Evolutionary conservation across 352 stramenopile genomes (phyloP).

Genomic region (Pythium pectinolyticum): DNA sequence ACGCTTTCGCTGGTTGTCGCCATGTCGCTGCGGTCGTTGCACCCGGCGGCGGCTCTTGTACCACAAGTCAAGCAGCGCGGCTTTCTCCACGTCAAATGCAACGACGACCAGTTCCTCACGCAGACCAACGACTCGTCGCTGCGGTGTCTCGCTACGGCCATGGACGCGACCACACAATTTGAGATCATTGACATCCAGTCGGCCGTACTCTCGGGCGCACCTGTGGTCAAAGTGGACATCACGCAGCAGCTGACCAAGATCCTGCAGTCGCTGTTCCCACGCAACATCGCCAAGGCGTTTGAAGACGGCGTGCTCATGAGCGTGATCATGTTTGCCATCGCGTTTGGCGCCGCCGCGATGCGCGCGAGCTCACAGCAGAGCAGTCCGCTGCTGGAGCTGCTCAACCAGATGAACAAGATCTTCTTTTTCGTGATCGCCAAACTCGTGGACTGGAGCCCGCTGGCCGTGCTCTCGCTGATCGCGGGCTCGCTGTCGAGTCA

Average conservation of each 20-base stretch:
- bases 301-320: slow-evolving; percentile 51
- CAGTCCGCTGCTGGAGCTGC: slow-evolving; percentile 52
- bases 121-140: slow-evolving; percentile 25
- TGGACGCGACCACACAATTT: slow-evolving; percentile 34
- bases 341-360: slow-evolving; percentile 57
- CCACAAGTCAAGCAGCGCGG: slow-evolving; percentile 19
- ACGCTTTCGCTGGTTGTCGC: slow-evolving; percentile 41
- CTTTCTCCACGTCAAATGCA: slow-evolving; percentile 43
- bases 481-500: slow-evolving; percentile 60
- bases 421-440: slow-evolving; percentile 69
- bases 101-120: slow-evolving; percentile 38
- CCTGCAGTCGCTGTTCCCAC: slow-evolving; percentile 47
- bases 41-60: slow-evolving; percentile 18
- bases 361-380: slow-evolving; percentile 48
- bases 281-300: slow-evolving; percentile 64
- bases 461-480: slow-evolving; percentile 71
- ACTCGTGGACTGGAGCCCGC: slow-evolving; percentile 61
- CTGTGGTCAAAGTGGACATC: slow-evolving; percentile 34
- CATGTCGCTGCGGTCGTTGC: slow-evolving; percentile 43
- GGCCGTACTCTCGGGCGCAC: slow-evolving; percentile 31
- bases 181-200: slow-evolving; percentile 46
- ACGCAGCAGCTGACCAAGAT: slow-evolving; percentile 58
- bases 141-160: slow-evolving; percentile 29
- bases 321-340: slow-evolving; percentile 65
- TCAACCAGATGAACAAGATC: slow-evolving; percentile 73